Evolutionary conservation across 2,329 filamentous ascomycete genomes (phyloP), one percentile per base, ranked within the genome.

Genomic region (Talaromyces sp.): DNA sequence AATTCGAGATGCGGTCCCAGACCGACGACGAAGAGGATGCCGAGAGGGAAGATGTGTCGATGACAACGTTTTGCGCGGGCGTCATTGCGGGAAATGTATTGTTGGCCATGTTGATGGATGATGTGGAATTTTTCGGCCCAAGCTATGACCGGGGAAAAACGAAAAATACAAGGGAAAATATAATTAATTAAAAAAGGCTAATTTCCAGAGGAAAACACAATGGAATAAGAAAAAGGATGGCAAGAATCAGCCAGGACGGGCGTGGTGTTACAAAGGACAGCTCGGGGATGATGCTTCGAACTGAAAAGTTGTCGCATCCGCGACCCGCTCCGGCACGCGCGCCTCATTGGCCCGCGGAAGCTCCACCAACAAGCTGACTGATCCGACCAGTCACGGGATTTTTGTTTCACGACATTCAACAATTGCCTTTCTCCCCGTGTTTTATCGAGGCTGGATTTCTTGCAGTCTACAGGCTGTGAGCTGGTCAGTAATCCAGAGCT

Each of bases 1-100:
- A 99, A 73, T 83, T 88, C 67, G 92, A 89, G 78, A 97, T 82
- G 71, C 93, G 89, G 77, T 96, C 91, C 92, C 92, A 96, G 61
- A 95, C 80, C 54, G 90, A 89, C 63, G 88, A 85, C 64, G 89
- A 84, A 62, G 78, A 77, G 53, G 78, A 69, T 53, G 78, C 73
- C 42, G 82, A 73, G 53, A 78, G 70, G 57, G 72, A 72, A 61
- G 76, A 67, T 54, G 55, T 63, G 59, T 63, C 62, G 57, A 63
- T 55, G 27, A 63, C 58, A 42, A 63, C 56, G 44, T 63, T 63
- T 42, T 63, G 50, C 34, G 27, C 27, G 47, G 62, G 55, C 42
- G 40, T 31, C 42, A 28, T 18, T 16, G 56, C n/a, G 28, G 56
- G 56, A 28, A 58, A 51, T 51, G 51, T 42, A 30, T 51, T 51